Evolutionary conservation across 352 stramenopile species (phyloP), one percentile per base, ranked within the genome.

Genomic region (Pythium aquatile): DNA sequence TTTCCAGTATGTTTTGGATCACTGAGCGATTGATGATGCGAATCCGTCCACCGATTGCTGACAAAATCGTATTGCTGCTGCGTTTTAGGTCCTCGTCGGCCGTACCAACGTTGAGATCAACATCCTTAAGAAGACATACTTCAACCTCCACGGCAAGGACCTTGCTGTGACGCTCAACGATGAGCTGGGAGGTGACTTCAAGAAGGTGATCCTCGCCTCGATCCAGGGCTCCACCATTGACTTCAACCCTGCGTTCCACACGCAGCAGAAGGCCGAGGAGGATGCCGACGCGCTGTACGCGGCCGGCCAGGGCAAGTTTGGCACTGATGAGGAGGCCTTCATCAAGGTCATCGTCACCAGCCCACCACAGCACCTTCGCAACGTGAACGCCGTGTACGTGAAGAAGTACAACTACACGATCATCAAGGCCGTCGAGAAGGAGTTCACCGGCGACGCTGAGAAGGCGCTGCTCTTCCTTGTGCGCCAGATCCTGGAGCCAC

Each of bases 51-150:
- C 32, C 9, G 14, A 29, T 46, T 26, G 5, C 33, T 48, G 0
- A 32, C 37, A 47, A 13, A 17, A 7, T 29, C 26, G 11, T 20
- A 33, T 26, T 20, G 30, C 8, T 11, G 29, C 5, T 11, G 11
- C 6, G 24, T n/a, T 54, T 54, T 47, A 55, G 62, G 39, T 60
- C n/a, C 61, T 88, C 32, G 79, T 88, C 37, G 81, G 81, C 30
- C 78, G 84, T 62, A 90, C 84, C 2, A 88, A 90, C 63, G 69
- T 68, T 10, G 84, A 93, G 64, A 78, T 93, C 51, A 72, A 72
- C 63, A 90, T 93, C 63, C 76, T 93, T 53, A 91, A 91, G 72
- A 88, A 90, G 71, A 87, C 84, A 0, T 93, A 79, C 72, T 91
- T 81, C 57, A 77, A 88, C 35, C 53, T 87, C 48, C 76, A 79